phyloP scores from a whole-genome alignment of 495 filamentous ascomycete genomes.

The Penicillium malachiteum region DNA sequence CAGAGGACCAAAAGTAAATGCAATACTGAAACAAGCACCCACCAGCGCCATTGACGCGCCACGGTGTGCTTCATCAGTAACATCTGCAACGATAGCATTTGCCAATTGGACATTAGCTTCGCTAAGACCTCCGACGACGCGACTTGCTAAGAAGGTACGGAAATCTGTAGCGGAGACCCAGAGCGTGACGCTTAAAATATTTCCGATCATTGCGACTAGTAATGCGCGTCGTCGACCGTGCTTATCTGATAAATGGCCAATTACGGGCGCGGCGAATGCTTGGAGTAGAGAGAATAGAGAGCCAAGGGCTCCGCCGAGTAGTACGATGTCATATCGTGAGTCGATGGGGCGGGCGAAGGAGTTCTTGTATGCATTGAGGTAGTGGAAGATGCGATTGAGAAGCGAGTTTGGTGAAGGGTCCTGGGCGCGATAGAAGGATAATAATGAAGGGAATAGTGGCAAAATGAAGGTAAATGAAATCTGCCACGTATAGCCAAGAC shows the following conservation, averaged over 20 bases:
- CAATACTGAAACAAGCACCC: conserved; percentile 93
- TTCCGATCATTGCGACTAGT: conserved; percentile 91
- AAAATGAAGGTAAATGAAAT: conserved; percentile 97
- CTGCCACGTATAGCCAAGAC: conserved; percentile 34
- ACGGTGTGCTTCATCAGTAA: conserved; percentile 77
- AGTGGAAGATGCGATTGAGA: conserved; percentile 73
- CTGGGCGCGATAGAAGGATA: conserved; percentile 86
- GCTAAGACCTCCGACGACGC: conserved; percentile 88
- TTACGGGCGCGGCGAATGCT: conserved; percentile 87
- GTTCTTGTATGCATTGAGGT: conserved; percentile 93
- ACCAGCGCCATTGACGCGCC: conserved; percentile 94
- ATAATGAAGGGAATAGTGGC: conserved; percentile 88
- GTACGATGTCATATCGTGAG: conserved; percentile 93
- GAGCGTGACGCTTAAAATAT: conserved; percentile 85
- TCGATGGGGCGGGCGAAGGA: conserved; percentile 91
- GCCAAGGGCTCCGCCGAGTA: conserved; percentile 91
- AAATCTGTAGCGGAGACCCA: conserved; percentile 95
- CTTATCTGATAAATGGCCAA: conserved; percentile 82
- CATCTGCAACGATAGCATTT: conserved; percentile 94
- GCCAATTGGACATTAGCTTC: conserved; percentile 98
- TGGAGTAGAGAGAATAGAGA: conserved; percentile 93
- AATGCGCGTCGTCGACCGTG: conserved; percentile 87
- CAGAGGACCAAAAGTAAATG: conserved; percentile 93
- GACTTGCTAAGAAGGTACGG: conserved; percentile 88
- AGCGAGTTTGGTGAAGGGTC: conserved; percentile 58